Evolutionary conservation across 345 rosid genomes (phyloP), one percentile per base, ranked within the genome.

Genomic region (Rhizophora apiculata): DNA sequence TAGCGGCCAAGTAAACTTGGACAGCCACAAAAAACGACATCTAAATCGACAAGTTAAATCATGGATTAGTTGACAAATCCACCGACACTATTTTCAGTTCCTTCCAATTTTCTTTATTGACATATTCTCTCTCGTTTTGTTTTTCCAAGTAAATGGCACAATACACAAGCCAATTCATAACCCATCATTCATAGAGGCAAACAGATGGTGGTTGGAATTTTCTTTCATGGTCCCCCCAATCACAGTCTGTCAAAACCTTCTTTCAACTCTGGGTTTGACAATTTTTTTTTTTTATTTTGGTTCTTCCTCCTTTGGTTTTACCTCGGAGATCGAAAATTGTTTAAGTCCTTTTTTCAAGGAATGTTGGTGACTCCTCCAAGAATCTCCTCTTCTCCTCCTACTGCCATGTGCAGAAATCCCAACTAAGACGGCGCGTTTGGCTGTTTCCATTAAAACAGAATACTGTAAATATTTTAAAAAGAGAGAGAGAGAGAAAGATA

Each of bases 201-300:
- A 70, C 75, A 68, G 71, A 64, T 72, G 74, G 63, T 51, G 34
- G 6, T 4, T 86, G 85, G 83, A 72, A 52, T 72, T 73, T 82
- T 77, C 72, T 70, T n/a, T 21, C 62, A 73, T 81, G 87, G 83
- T 77, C 85, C 90, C 15, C 5, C 84, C 71, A 60, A 16, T 64
- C 68, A 78, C 87, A 85, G 84, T 55, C 82, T 82, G 88, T 86
- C 86, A 79, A 80, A 79, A 66, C 66, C 80, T 65, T 75, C 62
- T 36, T 77, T 34, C 18, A 43, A 43, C 51, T 59, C 73, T 49
- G 39, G 60, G 60, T 72, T 31, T 1, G 24, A 24, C 24, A 24
- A 0, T 51, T 5, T 19, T 4, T 22, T 11, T 63, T n/a, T 22
- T 10, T 56, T 56, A 4, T 22, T 13, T 43, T 54, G 3, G 21